Evolutionary conservation across 352 stramenopile genomes (phyloP), one percentile per base, ranked within the genome.

Genomic region (Globisporangium canariense): DNA sequence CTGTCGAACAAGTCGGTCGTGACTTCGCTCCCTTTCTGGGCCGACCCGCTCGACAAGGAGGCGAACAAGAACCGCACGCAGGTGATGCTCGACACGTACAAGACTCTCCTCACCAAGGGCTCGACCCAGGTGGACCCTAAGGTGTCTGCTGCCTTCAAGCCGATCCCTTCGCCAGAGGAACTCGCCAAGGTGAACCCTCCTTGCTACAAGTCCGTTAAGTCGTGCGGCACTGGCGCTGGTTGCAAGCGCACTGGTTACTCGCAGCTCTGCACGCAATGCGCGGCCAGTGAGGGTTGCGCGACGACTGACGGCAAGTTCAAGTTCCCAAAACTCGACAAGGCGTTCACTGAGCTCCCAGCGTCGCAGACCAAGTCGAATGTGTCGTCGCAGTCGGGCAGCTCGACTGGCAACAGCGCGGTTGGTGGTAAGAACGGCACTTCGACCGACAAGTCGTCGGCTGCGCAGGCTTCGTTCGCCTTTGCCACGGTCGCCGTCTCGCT

Each of bases 171-270:
- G 9, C 66, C 74, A 1, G 65, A 74, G 9, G 68, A 81, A 18
- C 77, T 94, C 20, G 69, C 70, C 20, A 59, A 64, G 10, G 20
- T 47, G 4, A 94, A 94, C 69, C 82, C 82, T 16, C 80, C 79
- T 43, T 94, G 86, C 69, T 94, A 88, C 67, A 73, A 78, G 73
- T 88, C 76, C 22, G 78, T 88, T 14, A 49, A 67, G 16, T 63
- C 66, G 9, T 92, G 84, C 51, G 77, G 77, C 18, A 75, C 62
- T 13, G 76, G 73, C 41, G 76, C 67, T 28, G 83, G 82, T 55
- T 93, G 85, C 69, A 81, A 88, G 70, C 85, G 85, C 51, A 72
- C 74, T 1, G 75, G 76, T 11, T 91, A 90, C 78, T 84, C 79
- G 38, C 85, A 93, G 67, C 16, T 93, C n/a, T 93, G 85, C 64